Conservation (phyloP, 2,329 filamentous ascomycete genomes). For the Aspergillus sp. region DNA sequence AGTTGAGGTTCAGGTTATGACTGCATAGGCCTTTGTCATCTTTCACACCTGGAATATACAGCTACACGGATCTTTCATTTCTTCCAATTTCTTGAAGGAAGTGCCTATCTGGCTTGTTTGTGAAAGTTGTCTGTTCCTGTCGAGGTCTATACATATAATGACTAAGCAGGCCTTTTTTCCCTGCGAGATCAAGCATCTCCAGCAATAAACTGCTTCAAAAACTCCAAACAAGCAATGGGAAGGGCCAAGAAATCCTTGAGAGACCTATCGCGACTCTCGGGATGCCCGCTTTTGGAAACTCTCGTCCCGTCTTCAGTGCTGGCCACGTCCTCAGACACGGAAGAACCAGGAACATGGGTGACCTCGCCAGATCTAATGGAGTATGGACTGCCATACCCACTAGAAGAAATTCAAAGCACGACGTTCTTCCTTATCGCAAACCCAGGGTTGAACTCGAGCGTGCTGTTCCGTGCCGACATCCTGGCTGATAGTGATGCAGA, state of each 20-base stretch:
- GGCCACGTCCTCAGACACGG: constrained; percentile 3
- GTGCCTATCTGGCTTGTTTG: too few relatives aligned
- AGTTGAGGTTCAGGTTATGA: background rate
- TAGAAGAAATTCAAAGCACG: constrained; percentile 46
- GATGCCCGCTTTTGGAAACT: constrained; percentile 29
- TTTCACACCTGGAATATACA: background rate
- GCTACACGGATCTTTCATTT: background rate
- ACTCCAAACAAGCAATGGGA: constrained; percentile 14
- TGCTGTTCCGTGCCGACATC: constrained; percentile 62
- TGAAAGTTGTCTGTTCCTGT: background rate
- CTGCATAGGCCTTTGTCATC: background rate
- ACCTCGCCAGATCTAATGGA: constrained; percentile 33
- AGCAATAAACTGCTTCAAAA: background rate
- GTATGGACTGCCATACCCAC: constrained; percentile 24
- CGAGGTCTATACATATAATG: background rate
- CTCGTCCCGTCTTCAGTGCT: constrained; percentile 26
- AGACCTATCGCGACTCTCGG: constrained; percentile 25
- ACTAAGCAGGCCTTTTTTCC: background rate
- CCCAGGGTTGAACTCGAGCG: constrained; percentile 59
- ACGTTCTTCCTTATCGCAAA: constrained; percentile 51
- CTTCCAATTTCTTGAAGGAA: too few relatives aligned
- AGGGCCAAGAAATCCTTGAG: constrained; percentile 21
- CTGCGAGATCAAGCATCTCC: background rate
- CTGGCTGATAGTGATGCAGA: constrained; percentile 51
- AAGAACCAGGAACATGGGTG: constrained; percentile 28